Conservation (phyloP, 768 basidiomycete species). For the Leccinellum luteum region DNA sequence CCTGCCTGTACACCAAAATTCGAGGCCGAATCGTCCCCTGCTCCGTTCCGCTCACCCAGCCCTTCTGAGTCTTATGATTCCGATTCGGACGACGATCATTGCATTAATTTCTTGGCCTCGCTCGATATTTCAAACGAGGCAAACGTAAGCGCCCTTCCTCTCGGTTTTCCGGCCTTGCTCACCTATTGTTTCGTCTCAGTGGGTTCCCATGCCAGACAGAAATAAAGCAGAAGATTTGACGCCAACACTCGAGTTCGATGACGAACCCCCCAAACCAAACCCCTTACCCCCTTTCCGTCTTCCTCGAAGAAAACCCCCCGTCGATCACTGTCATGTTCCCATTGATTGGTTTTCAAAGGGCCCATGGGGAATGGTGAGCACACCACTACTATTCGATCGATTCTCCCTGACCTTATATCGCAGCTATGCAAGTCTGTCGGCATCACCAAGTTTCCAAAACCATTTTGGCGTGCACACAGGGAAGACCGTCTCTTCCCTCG, state of each 20-base stretch:
- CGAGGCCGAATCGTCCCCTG: slow-evolving; percentile 1
- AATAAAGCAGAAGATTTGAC: slow-evolving; percentile 35
- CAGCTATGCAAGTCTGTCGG: slow-evolving; percentile 17
- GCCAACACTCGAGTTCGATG: slow-evolving; percentile 7
- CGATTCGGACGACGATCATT: slow-evolving; percentile 24
- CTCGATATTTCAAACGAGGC: slow-evolving; percentile 31
- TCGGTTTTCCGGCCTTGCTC: not conserved
- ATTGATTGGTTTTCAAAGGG: slow-evolving; percentile 13
- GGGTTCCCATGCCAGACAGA: slow-evolving; percentile 23
- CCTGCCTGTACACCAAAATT: not conserved
- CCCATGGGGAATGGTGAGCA: slow-evolving; percentile 24
- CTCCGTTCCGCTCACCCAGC: slow-evolving; percentile 4
- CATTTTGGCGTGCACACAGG: slow-evolving; percentile 21
- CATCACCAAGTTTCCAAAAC: slow-evolving; percentile 20
- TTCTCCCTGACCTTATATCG: not conserved
- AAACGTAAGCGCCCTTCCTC: slow-evolving; percentile 19
- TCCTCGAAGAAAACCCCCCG: slow-evolving; percentile 14
- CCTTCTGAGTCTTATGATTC: not conserved
- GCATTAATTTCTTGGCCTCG: slow-evolving; percentile 20
- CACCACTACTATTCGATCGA: not conserved
- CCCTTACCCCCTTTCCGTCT: slow-evolving; percentile 5
- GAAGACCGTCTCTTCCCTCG: slow-evolving; percentile 17
- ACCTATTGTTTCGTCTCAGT: slow-evolving; percentile 16
- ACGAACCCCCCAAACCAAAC: not conserved
- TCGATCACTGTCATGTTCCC: slow-evolving; percentile 22